Evolutionary conservation across 2,329 filamentous ascomycete genomes (phyloP).

Genomic region (Periconia macrospinosa): DNA sequence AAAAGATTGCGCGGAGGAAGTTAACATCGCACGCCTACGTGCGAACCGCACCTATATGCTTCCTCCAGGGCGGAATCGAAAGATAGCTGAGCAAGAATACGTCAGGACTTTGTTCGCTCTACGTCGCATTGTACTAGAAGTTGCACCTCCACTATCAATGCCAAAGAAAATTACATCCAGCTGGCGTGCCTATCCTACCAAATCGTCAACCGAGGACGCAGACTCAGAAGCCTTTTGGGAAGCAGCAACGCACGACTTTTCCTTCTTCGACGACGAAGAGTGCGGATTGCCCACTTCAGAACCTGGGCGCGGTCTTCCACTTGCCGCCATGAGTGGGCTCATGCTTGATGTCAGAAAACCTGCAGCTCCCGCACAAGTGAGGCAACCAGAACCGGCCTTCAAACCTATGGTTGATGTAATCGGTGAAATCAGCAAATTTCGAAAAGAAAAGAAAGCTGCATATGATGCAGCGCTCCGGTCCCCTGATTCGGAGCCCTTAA

Average conservation of each 20-base stretch:
- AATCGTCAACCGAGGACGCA: conserved; percentile 60
- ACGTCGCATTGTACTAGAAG: conserved; percentile 58
- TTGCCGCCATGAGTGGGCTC: conserved; percentile 50
- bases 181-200: conserved; percentile 50
- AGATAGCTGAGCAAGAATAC: conserved; percentile 51
- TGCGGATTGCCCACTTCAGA: conserved; percentile 54
- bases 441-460: conserved; percentile 54
- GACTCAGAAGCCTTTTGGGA: conserved; percentile 64
- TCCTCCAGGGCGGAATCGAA: conserved; percentile 58
- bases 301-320: conserved; percentile 48
- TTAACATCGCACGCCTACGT: conserved; percentile 54
- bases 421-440: conserved; percentile 56
- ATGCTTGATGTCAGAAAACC: conserved; percentile 27
- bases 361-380: conserved; percentile 10
- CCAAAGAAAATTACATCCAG: conserved; percentile 46
- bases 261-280: conserved; percentile 62
- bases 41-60: conserved; percentile 61
- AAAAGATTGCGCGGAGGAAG: conserved; percentile 59
- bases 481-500: conserved; percentile 33
- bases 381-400: conserved; percentile 5
- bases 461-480: conserved; percentile 43
- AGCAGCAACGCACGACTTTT: conserved; percentile 62
- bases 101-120: conserved; percentile 58
- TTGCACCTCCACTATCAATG: conserved; percentile 26
- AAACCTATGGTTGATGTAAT: conserved; percentile 51